Base-by-base conservation (phyloP, 306 rosid genomes). In the Castanea mollissima region DNA sequence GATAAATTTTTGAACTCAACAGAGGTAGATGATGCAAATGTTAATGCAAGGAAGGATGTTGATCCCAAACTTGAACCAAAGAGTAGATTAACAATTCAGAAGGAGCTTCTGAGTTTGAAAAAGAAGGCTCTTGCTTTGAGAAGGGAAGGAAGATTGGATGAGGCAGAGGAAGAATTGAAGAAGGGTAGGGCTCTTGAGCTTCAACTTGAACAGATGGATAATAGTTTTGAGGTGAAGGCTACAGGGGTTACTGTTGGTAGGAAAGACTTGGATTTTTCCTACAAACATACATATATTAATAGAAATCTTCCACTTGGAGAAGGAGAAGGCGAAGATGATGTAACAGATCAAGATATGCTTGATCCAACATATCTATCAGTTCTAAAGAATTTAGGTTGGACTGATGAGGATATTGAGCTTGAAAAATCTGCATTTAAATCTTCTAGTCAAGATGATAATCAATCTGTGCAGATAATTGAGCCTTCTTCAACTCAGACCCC, bases 311-410 rank as follows among this genome's bases (percentile, higher is more conserved):
- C 85, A 41, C 55, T 75, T 71, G 90, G 74, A 80, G 93, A 88
- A 65, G 94, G 83, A 73, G 89, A 55, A 75, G 92, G 74, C 10
- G 85, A 71, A 32, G 88, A 89, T 44, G 88, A 92, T 67, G 92
- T 95, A 76, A 91, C 97, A 74, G 97, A 93, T 84, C 89, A 90
- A 73, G 99, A 95, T 74, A 73, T 95, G 98, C 78, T 87, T 79
- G 98, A 95, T 79, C 98, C 99, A 55, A 55, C 88, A 15, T 95
- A 95, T 90, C 92, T 95, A 87, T 88, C 97, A 31, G 83, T 90
- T 41, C 95, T 95, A 54, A 86, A 29, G 81, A 90, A 90, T 85
- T 83, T 93, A 83, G 99, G 99, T 85, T 95, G 99, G 99, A 89
- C 83, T 88, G 98, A 92, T 23, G 90, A 86, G 32, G 86, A 84